Evolutionary conservation across 2,329 filamentous ascomycete species (phyloP).

Genomic region (Rutstroemia sydowiana): DNA sequence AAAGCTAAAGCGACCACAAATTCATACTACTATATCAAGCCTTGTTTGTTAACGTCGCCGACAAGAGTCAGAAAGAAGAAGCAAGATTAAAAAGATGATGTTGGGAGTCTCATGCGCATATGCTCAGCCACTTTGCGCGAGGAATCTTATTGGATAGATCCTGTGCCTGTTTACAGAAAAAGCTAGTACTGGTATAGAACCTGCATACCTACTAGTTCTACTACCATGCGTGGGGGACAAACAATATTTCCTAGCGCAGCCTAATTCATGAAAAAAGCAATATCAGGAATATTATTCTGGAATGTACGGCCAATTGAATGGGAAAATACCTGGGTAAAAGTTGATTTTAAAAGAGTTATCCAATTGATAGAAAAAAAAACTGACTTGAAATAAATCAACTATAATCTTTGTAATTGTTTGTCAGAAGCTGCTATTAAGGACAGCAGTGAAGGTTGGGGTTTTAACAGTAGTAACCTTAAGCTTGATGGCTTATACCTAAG

Average conservation of each 20-base stretch:
- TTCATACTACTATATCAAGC: neutral
- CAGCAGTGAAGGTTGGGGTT: too few species aligned
- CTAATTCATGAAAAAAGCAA: too few species aligned
- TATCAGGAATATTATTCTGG: too few species aligned
- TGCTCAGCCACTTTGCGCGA: slow-evolving; percentile 10
- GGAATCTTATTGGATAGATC: slow-evolving; percentile 3
- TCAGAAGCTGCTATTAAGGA: neutral
- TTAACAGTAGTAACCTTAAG: too few species aligned
- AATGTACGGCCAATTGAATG: too few species aligned
- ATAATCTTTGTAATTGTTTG: neutral
- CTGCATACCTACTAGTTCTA: too few species aligned
- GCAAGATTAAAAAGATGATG: neutral
- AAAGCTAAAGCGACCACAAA: neutral
- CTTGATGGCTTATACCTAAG: too few species aligned
- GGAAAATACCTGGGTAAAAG: too few species aligned
- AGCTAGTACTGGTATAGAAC: neutral
- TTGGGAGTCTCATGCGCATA: slow-evolving; percentile 4
- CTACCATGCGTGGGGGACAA: too few species aligned
- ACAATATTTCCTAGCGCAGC: too few species aligned
- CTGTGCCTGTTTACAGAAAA: slow-evolving; percentile 4
- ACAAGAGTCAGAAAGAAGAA: neutral
- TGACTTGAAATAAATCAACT: neutral
- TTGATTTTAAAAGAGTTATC: too few species aligned
- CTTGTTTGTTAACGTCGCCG: neutral
- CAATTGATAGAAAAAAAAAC: too few species aligned